These are phyloP conservation scores for Sporothrix globosa DNA, from an alignment of 2,329 filamentous ascomycete species.

Conservation along the genomic window DNA sequence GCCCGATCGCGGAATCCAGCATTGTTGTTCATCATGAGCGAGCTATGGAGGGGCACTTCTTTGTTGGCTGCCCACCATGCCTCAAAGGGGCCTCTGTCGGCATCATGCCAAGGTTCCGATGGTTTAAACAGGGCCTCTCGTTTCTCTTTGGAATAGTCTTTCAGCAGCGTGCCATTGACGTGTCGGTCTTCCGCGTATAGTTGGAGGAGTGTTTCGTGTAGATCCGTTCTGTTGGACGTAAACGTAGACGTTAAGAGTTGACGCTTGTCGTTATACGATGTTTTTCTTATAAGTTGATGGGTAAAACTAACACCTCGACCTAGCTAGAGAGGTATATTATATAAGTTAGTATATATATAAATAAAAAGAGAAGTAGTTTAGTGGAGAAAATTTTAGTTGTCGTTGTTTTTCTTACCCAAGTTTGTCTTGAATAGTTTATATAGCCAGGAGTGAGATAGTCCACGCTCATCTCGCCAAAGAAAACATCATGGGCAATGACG, in stretches of 20 bases:
- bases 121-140: neutral
- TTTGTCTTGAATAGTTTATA: too few relatives aligned
- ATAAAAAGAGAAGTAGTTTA: too few relatives aligned
- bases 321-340: too few relatives aligned
- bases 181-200: neutral
- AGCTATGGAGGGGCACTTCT: neutral
- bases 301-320: too few relatives aligned
- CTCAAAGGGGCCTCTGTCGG: neutral
- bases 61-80: neutral
- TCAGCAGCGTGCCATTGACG: neutral
- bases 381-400: too few relatives aligned
- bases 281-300: too few relatives aligned
- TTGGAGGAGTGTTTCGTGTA: neutral
- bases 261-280: too few relatives aligned
- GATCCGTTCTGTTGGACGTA: neutral
- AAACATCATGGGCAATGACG: neutral
- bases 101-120: neutral
- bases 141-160: neutral
- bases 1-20: neutral
- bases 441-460: neutral
- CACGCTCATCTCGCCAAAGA: neutral
- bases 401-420: too few relatives aligned
- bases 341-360: too few relatives aligned
- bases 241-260: too few relatives aligned
- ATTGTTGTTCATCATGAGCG: neutral